A percentile compares a stretch with the other conserved stretches of the same genome.
Evolutionary conservation across 352 stramenopile genomes (phyloP).

Genomic region (Pelagophyceae sp.): DNA sequence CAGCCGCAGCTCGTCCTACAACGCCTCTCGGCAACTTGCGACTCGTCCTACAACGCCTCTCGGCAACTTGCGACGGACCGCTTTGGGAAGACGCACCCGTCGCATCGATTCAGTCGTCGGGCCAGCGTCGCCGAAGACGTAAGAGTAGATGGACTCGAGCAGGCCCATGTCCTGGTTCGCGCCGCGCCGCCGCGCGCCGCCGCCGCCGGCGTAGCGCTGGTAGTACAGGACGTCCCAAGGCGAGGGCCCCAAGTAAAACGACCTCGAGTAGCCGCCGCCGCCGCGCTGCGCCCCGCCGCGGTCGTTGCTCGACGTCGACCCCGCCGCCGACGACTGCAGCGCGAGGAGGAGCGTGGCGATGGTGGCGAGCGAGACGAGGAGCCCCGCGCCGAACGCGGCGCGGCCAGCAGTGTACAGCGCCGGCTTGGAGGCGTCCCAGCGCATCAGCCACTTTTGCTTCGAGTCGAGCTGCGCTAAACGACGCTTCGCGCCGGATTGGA

Average conservation of each 20-base stretch:
- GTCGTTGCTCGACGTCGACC: not conserved
- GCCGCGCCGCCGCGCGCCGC: not conserved
- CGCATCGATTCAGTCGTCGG: not conserved
- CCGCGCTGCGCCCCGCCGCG: not conserved
- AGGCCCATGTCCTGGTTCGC: not conserved
- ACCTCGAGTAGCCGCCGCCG: not conserved
- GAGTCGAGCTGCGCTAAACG: not conserved
- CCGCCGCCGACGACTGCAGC: not conserved
- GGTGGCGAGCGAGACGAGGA: constrained; percentile 1
- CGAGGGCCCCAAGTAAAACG: not conserved
- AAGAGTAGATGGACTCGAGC: constrained; percentile 12
- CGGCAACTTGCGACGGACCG: not conserved
- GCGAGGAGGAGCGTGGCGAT: not conserved
- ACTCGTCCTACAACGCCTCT: not conserved
- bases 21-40: not conserved
- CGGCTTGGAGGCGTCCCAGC: not conserved
- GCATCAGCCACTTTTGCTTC: not conserved
- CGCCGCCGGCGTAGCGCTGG: too few relatives aligned
- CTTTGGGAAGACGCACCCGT: too few relatives aligned
- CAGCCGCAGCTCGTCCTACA: not conserved
- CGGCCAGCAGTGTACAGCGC: not conserved
- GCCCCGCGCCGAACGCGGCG: not conserved
- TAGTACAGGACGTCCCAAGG: not conserved
- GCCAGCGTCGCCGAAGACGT: constrained; percentile 14
- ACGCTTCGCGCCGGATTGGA: not conserved